A percentile compares a stretch with the other conserved stretches of the same genome.
Evolutionary conservation across 768 basidiomycete species (phyloP).

Genomic region (Arthromyces matolae): DNA sequence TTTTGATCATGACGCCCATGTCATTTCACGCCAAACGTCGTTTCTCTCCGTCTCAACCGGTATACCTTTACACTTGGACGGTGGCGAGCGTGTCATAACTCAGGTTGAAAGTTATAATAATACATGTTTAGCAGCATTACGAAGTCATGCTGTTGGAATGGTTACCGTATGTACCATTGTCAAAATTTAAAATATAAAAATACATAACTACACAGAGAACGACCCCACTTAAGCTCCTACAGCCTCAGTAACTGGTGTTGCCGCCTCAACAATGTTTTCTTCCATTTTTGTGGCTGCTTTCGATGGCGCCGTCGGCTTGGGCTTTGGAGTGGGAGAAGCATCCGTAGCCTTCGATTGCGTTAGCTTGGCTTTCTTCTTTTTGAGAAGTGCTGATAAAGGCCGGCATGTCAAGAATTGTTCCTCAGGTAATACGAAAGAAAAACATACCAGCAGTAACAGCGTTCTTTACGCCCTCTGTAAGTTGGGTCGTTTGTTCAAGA

Average conservation of each 20-base stretch:
- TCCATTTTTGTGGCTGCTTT: slow-evolving; percentile 1
- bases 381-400: slow-evolving; percentile 49
- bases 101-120: too few species aligned
- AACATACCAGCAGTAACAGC: slow-evolving; percentile 79
- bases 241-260: slow-evolving; percentile 12
- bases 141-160: too few species aligned
- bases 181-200: too few species aligned
- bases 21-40: too few species aligned
- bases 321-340: not conserved
- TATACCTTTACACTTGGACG: too few species aligned
- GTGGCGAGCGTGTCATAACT: too few species aligned
- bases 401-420: not conserved
- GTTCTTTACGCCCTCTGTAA: slow-evolving; percentile 87
- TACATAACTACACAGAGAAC: too few species aligned
- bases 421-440: not conserved
- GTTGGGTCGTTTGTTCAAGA: slow-evolving; percentile 85
- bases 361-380: slow-evolving; percentile 67
- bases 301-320: too few species aligned
- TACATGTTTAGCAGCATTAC: too few species aligned
- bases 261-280: not conserved
- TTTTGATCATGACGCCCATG: too few species aligned
- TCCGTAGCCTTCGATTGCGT: slow-evolving; percentile 23
- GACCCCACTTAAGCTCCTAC: slow-evolving; percentile 14
- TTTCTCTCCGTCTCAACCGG: too few species aligned
- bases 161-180: too few species aligned